phyloP scores from a whole-genome alignment of 768 basidiomycete species.

The Glaciozyma antarctica region DNA sequence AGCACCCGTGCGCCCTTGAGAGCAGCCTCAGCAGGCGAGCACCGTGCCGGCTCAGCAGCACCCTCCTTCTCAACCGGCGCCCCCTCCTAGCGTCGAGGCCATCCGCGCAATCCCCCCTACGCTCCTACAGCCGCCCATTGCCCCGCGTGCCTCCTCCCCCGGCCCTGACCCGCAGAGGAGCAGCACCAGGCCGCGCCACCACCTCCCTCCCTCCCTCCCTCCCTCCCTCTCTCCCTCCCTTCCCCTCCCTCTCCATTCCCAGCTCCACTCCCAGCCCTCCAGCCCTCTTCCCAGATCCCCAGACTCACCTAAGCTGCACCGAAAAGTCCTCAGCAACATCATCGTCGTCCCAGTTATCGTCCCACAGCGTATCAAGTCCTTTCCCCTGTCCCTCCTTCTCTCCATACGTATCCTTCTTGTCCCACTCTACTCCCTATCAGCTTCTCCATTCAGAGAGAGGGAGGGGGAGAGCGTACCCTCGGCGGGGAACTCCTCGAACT shows the following conservation, averaged over 20 bases:
- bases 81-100: no score
- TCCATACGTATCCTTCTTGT: conserved; percentile 29
- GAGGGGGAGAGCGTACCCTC: conserved; percentile 24
- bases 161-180: no score
- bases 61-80: no score
- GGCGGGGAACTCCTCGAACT: conserved; percentile 36
- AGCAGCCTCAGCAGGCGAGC: no score
- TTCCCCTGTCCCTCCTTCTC: conserved; percentile 47
- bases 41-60: no score
- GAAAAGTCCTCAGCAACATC: conserved; percentile 97
- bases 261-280: background rate
- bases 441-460: no score
- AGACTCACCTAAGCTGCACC: conserved; percentile 75
- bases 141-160: no score
- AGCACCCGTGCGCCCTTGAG: background rate
- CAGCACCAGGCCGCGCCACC: no score
- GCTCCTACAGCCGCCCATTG: no score
- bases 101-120: no score
- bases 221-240: background rate
- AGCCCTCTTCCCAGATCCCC: background rate
- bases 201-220: background rate
- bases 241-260: background rate
- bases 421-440: conserved; percentile 27
- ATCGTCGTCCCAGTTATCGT: conserved; percentile 99
- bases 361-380: conserved; percentile 86